Base-by-base conservation (phyloP, 2,329 filamentous ascomycete species). In the Fusarium continuum region DNA sequence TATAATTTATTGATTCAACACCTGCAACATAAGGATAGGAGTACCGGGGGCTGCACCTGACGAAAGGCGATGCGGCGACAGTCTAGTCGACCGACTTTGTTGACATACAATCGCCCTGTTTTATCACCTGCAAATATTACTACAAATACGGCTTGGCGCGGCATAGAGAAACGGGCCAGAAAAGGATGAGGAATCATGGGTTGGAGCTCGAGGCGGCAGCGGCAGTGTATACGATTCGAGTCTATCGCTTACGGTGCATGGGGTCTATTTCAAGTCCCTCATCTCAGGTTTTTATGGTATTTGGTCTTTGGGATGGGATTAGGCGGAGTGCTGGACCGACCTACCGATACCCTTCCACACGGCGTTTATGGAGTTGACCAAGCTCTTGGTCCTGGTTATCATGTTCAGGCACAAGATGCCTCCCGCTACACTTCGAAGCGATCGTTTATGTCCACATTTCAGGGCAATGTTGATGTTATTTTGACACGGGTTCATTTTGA, bases 221-320 rank as follows among this genome's bases (percentile, higher is more conserved):
- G 64, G 63, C 62, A 63, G 55, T 72, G 70, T 70, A 70, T 69
- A 72, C 66, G 65, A 70, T 72, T 72, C 67, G 55, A 69, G 64
- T 67, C 69, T 64, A 68, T 72, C 65, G 68, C 67, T 71, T 62
- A 61, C 59, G 64, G 61, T 67, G 68, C 61, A 65, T 62, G 55
- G 58, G 57, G 29, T 35, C 45, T 48, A 51, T 25, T 50, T 43
- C 50, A 54, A 47, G 38, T 55, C 50, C 60, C 40, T 46, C 48
- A 62, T 65, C 54, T 67, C 55, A 51, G 57, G 43, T 41, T 51
- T 64, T 64, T 35, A 45, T 55, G 61, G 29, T 70, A 55, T 56
- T 65, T 55, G 58, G 55, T 62, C 35, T 50, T 45, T 40, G 67
- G 46, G 51, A 61, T 58, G 62, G 65, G 55, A 43, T 46, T 61